Evolutionary conservation across 2,329 filamentous ascomycete species (phyloP).

Genomic region (Mollisia scopiformis): DNA sequence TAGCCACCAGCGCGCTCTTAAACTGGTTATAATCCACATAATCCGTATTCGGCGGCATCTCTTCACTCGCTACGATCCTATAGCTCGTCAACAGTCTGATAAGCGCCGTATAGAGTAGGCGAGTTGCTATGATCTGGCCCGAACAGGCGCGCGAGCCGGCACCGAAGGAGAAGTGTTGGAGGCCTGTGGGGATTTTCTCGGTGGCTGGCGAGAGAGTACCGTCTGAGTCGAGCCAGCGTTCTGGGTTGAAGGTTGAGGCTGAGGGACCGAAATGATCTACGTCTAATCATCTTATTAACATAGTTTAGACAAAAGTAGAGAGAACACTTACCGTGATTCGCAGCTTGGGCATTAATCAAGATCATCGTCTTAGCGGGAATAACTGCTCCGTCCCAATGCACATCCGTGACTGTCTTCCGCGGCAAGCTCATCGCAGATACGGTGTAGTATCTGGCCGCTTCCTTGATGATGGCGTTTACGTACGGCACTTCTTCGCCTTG

Average conservation of each 20-base stretch:
- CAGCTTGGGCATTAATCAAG: constrained; percentile 57
- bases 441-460: constrained; percentile 56
- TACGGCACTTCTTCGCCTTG: constrained; percentile 53
- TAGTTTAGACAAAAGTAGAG: background rate
- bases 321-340: constrained; percentile 49
- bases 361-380: constrained; percentile 57
- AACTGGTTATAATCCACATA: constrained; percentile 65
- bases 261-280: constrained; percentile 50
- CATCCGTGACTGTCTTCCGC: constrained; percentile 51
- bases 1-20: constrained; percentile 61
- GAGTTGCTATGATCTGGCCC: constrained; percentile 52
- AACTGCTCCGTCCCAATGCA: constrained; percentile 53
- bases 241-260: constrained; percentile 47
- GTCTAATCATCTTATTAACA: constrained; percentile 37
- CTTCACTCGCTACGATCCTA: constrained; percentile 50
- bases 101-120: constrained; percentile 52
- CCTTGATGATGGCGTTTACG: constrained; percentile 51
- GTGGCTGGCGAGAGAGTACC: constrained; percentile 15
- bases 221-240: constrained; percentile 18
- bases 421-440: constrained; percentile 56
- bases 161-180: constrained; percentile 53
- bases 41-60: constrained; percentile 59
- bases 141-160: constrained; percentile 54
- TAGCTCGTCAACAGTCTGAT: constrained; percentile 52
- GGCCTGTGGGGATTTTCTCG: constrained; percentile 37